Evolutionary conservation across 768 basidiomycete species (phyloP).

Genomic region (Collybia nuda): DNA sequence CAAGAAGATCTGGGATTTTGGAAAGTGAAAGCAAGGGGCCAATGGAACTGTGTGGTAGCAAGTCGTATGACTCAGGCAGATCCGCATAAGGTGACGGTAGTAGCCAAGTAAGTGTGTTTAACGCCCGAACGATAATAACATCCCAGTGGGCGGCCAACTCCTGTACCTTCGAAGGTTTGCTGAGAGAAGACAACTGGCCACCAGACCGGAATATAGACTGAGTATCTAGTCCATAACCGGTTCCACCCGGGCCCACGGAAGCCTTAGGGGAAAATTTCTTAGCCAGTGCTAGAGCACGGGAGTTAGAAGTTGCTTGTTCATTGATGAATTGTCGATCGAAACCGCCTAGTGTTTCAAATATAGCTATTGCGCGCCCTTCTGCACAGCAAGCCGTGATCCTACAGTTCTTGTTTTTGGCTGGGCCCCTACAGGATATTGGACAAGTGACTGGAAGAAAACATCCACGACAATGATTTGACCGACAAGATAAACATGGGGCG

Average conservation of each 20-base stretch:
- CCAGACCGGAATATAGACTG: neutral
- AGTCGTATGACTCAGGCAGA: slow-evolving; percentile 41
- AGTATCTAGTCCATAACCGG: slow-evolving; percentile 40
- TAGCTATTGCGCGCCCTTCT: slow-evolving; percentile 45
- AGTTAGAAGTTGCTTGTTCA: slow-evolving; percentile 37
- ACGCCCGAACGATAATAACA: slow-evolving; percentile 33
- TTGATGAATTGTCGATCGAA: slow-evolving; percentile 47
- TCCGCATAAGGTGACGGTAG: slow-evolving; percentile 48
- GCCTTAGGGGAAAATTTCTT: slow-evolving; percentile 13
- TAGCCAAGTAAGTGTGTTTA: slow-evolving; percentile 37
- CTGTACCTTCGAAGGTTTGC: neutral
- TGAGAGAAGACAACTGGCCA: neutral
- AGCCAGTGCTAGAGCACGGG: slow-evolving; percentile 33
- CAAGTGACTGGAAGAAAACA: slow-evolving; percentile 43
- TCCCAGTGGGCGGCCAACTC: slow-evolving; percentile 35
- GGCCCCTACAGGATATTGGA: slow-evolving; percentile 40
- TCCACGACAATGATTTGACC: slow-evolving; percentile 46
- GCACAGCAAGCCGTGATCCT: slow-evolving; percentile 41
- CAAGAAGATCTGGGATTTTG: slow-evolving; percentile 45
- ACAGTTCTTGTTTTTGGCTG: slow-evolving; percentile 29
- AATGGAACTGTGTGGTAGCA: slow-evolving; percentile 48
- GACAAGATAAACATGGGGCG: slow-evolving; percentile 40
- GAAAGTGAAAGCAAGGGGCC: slow-evolving; percentile 41
- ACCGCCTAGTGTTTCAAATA: slow-evolving; percentile 48
- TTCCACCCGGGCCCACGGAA: slow-evolving; percentile 52